A percentile compares a stretch with the other conserved stretches of the same genome.
These are phyloP conservation scores for Fusarium siculi DNA, from an alignment of 2,329 filamentous ascomycete genomes.

Conservation along the genomic window DNA sequence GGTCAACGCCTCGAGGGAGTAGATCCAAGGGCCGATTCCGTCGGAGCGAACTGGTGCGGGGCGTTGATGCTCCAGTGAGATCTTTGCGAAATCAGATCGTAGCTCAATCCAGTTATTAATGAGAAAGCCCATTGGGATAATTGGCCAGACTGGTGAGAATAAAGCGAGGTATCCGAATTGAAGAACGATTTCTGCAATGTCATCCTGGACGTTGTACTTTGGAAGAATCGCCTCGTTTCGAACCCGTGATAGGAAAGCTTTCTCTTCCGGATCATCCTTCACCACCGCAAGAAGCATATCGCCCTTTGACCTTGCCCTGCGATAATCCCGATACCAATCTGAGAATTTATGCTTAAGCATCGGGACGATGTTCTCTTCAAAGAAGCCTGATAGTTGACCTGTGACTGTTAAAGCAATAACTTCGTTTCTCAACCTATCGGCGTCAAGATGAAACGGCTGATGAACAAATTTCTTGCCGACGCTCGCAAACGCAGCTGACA, in stretches of 20 bases:
- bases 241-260: conserved; percentile 69
- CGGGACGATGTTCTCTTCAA: conserved; percentile 77
- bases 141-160: conserved; percentile 80
- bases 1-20: conserved; percentile 73
- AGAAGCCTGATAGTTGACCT: conserved; percentile 75
- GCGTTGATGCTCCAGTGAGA: conserved; percentile 77
- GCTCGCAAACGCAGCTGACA: conserved; percentile 57
- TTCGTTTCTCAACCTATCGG: conserved; percentile 73
- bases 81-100: conserved; percentile 80
- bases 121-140: conserved; percentile 77
- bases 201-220: conserved; percentile 77
- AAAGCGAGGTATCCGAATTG: conserved; percentile 79
- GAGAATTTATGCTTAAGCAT: conserved; percentile 70
- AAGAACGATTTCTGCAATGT: conserved; percentile 78
- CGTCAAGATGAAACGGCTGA: conserved; percentile 70
- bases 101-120: conserved; percentile 83
- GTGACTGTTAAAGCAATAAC: conserved; percentile 81
- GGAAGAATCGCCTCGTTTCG: conserved; percentile 75
- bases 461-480: conserved; percentile 64
- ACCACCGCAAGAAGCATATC: conserved; percentile 57
- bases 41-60: conserved; percentile 76
- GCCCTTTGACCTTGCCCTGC: conserved; percentile 50
- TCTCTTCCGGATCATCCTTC: conserved; percentile 71
- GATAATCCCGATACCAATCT: conserved; percentile 58
- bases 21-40: conserved; percentile 79